Conservation (phyloP, 768 basidiomycete species). For the Tylopilus plumbeoviolaceoides region DNA sequence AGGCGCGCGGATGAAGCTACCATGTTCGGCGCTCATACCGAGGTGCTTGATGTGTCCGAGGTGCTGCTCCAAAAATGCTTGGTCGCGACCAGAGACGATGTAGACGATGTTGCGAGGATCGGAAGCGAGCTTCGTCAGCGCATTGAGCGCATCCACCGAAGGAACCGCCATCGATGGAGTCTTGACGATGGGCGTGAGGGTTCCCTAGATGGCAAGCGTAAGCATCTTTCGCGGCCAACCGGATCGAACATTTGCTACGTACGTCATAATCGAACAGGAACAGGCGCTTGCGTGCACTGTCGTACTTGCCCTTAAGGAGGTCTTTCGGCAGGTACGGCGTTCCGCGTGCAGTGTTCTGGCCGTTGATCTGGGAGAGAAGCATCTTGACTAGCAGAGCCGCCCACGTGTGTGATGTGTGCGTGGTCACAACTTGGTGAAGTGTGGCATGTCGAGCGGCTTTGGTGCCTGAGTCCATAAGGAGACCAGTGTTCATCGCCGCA, state of each 20-base stretch:
- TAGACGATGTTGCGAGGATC: slow-evolving; percentile 93
- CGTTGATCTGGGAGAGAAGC: slow-evolving; percentile 76
- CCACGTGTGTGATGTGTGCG: slow-evolving; percentile 95
- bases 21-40: slow-evolving; percentile 95
- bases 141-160: slow-evolving; percentile 65
- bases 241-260: slow-evolving; percentile 27
- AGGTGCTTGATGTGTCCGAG: slow-evolving; percentile 78
- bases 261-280: slow-evolving; percentile 97
- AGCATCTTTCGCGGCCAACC: not conserved
- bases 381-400: slow-evolving; percentile 86
- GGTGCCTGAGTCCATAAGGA: slow-evolving; percentile 76
- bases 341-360: slow-evolving; percentile 72
- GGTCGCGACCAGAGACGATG: slow-evolving; percentile 96
- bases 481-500: slow-evolving; percentile 83
- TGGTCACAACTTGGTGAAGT: slow-evolving; percentile 81
- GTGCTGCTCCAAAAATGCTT: slow-evolving; percentile 86
- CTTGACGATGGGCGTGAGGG: slow-evolving; percentile 95
- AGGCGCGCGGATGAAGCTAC: slow-evolving; percentile 82
- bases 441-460: slow-evolving; percentile 69
- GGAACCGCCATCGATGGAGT: slow-evolving; percentile 85
- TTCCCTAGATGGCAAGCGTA: slow-evolving; percentile 53
- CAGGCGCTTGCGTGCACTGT: slow-evolving; percentile 71
- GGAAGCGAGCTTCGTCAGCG: slow-evolving; percentile 63
- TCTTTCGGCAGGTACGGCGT: slow-evolving; percentile 79
- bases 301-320: slow-evolving; percentile 57